Conservation (phyloP, 805 yeast genomes). For the Sugiyamaella valdiviana region DNA sequence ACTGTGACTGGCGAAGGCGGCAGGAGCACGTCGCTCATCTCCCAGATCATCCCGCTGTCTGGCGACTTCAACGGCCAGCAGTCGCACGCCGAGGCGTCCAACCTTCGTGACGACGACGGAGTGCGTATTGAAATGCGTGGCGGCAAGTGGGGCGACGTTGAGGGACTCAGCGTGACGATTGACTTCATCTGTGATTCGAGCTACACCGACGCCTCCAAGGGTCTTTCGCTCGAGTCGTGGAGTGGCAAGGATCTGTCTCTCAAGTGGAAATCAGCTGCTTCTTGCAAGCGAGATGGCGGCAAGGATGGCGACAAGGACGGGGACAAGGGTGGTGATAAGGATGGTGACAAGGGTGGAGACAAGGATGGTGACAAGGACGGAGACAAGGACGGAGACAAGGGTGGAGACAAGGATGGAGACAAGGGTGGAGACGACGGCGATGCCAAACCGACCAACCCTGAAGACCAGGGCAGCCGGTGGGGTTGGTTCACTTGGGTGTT, state of each 20-base stretch:
- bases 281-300: conserved; percentile 15
- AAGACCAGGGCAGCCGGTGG: conserved; percentile 42
- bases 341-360: neutral
- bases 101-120: conserved; percentile 19
- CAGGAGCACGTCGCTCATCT: conserved; percentile 35
- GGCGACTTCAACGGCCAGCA: conserved; percentile 28
- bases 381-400: conserved; percentile 20
- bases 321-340: conserved; percentile 20
- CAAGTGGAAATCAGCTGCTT: conserved; percentile 20
- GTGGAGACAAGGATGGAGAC: conserved; percentile 22
- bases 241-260: conserved; percentile 15
- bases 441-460: conserved; percentile 24
- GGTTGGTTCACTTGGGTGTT: conserved; percentile 82
- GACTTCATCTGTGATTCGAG: conserved; percentile 27
- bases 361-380: conserved; percentile 11
- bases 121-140: conserved; percentile 42
- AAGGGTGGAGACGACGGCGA: conserved; percentile 30
- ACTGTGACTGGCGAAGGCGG: conserved; percentile 39
- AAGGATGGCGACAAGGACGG: conserved; percentile 7
- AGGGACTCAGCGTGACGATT: conserved; percentile 32
- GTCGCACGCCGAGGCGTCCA: conserved; percentile 24
- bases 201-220: conserved; percentile 3
- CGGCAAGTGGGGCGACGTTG: conserved; percentile 64
- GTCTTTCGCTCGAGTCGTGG: conserved; percentile 17
- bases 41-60: conserved; percentile 54